Conservation (phyloP, 768 basidiomycete species). For the Leccinum truebloodii region DNA sequence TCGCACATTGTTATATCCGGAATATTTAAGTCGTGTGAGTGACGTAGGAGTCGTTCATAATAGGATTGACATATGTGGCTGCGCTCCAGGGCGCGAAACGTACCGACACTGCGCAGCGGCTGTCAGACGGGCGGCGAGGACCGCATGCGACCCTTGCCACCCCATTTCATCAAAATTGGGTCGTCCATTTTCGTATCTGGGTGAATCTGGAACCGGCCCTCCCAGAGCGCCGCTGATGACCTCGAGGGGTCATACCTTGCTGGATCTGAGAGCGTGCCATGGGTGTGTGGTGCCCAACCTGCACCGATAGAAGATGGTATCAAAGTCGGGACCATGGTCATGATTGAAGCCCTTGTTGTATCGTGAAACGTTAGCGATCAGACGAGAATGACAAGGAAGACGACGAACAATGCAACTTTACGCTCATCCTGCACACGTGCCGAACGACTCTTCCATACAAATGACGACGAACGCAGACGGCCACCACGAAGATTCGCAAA, state of each 20-base stretch:
- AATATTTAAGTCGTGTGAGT: slow-evolving; percentile 12
- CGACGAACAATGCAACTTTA: slow-evolving; percentile 48
- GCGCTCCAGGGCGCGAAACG: slow-evolving; percentile 1
- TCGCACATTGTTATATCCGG: slow-evolving; percentile 6
- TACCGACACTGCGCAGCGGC: neutral
- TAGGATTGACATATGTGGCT: slow-evolving; percentile 1
- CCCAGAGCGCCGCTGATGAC: slow-evolving; percentile 80
- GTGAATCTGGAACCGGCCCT: slow-evolving; percentile 85
- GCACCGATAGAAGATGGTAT: slow-evolving; percentile 74
- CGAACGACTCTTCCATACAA: slow-evolving; percentile 78
- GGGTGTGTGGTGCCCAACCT: slow-evolving; percentile 58
- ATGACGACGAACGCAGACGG: slow-evolving; percentile 82
- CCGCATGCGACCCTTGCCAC: slow-evolving; percentile 17
- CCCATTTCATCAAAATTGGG: slow-evolving; percentile 40
- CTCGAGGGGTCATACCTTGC: slow-evolving; percentile 74
- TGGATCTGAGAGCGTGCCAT: slow-evolving; percentile 68
- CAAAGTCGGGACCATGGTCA: slow-evolving; percentile 76
- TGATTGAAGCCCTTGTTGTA: slow-evolving; percentile 61
- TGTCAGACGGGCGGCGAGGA: slow-evolving; percentile 22
- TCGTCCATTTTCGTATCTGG: slow-evolving; percentile 80
- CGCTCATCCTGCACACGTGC: slow-evolving; percentile 54
- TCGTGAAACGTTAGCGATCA: slow-evolving; percentile 36
- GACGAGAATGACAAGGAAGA: slow-evolving; percentile 14
- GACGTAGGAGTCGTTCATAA: slow-evolving; percentile 10
- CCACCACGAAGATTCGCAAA: slow-evolving; percentile 87